These are phyloP conservation scores for Arthroderma sp. DNA, from an alignment of 2,329 filamentous ascomycete species.

Conservation along the genomic window DNA sequence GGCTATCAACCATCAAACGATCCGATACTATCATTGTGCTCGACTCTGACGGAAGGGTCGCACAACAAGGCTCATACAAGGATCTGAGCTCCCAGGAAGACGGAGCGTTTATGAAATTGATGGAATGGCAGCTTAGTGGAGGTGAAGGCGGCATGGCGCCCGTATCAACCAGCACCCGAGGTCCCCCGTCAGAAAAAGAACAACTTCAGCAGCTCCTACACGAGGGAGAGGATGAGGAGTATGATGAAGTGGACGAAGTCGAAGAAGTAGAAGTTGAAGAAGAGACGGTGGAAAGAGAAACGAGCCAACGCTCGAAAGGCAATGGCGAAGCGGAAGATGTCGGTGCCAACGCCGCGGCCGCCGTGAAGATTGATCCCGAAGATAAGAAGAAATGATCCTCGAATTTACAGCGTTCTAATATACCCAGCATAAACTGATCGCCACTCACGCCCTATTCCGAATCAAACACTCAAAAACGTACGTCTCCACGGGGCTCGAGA, in stretches of 20 bases:
- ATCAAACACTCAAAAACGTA: slow-evolving; percentile 1
- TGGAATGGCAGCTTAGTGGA: slow-evolving; percentile 98
- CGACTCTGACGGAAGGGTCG: slow-evolving; percentile 71
- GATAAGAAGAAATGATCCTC: neutral
- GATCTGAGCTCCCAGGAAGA: slow-evolving; percentile 58
- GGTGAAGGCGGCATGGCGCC: slow-evolving; percentile 40
- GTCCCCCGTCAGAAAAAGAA: slow-evolving; percentile 35
- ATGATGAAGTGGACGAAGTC: slow-evolving; percentile 18
- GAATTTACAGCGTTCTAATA: no score
- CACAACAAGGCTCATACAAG: slow-evolving; percentile 74
- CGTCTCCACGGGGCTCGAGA: no score
- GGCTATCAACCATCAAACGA: slow-evolving; percentile 89
- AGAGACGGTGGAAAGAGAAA: slow-evolving; percentile 19
- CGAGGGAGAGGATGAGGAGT: slow-evolving; percentile 21
- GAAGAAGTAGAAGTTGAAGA: slow-evolving; percentile 12
- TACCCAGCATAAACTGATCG: neutral
- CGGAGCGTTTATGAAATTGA: slow-evolving; percentile 84
- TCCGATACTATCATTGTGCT: slow-evolving; percentile 92
- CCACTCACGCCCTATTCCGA: neutral
- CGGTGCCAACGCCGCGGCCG: neutral
- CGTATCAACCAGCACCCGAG: slow-evolving; percentile 14
- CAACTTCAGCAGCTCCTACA: slow-evolving; percentile 35
- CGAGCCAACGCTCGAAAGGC: slow-evolving; percentile 4
- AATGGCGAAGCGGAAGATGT: slow-evolving; percentile 2
- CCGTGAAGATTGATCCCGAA: slow-evolving; percentile 2